Evolutionary conservation across 139 green algal species (phyloP), one percentile per base, ranked within the genome.

Genomic region (Auxenochlorella protothecoides): DNA sequence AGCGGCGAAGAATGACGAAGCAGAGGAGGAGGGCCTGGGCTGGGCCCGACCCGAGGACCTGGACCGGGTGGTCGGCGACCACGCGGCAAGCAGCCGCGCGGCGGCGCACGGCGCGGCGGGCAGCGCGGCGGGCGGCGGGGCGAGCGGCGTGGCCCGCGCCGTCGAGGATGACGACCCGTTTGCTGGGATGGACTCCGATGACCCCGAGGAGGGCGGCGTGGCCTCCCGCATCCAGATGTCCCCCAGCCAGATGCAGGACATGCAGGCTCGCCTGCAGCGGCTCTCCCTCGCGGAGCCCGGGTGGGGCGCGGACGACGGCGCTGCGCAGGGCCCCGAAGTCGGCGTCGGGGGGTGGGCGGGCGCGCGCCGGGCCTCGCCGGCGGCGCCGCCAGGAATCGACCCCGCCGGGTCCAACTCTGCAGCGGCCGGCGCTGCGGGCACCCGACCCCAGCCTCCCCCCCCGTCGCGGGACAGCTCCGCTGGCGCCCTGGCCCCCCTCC

Each of bases 161-260:
- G 59, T 15, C 7, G 5, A 27, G 5, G 27, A 44, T 15, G 72
- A 77, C 16, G 66, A 77, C 59, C 72, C 72, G 0, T 77, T 77
- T 64, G 66, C 72, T 53, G 72, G 13, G 59, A 59, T 77, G 72
- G 72, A 57, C 5, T n/a, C 44, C 7, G 61, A 60, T 4, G 15
- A 5, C 2, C 5, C 44, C 52, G 59, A 60, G 53, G 66, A 6
- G 55, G n/a, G 13, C 53, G 4, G 5, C 4, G 53, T 11, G 53
- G 15, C 59, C 10, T 5, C 4, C 12, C 11, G n/a, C 7, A 69
- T 51, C 64, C 64, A 5, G 15, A 12, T 69, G 53, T 57, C 61
- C 3, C 53, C 60, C 61, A 74, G 70, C 61, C 53, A 74, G n/a
- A 53, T 74, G 53, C 53, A 44, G 27, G 27, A 0, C 27, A 44